phyloP scores from a whole-genome alignment of 2,329 filamentous ascomycete species.

The Fusarium bactridioides region DNA sequence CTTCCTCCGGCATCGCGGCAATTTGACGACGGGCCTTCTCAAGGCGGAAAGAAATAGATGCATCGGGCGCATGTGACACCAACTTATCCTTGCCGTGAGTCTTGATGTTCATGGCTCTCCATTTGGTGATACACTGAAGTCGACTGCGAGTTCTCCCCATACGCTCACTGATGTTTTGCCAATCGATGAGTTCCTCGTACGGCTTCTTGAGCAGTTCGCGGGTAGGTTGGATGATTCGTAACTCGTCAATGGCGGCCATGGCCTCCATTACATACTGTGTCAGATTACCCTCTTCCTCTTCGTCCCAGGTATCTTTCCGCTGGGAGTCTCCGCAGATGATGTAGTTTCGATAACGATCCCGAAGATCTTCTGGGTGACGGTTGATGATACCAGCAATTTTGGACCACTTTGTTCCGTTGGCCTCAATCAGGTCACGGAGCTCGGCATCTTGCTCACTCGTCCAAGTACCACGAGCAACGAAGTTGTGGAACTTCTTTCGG shows the following conservation, averaged over 20 bases:
- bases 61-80: constrained; percentile 44
- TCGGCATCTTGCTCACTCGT: constrained; percentile 49
- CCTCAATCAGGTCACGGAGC: constrained; percentile 46
- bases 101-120: constrained; percentile 58
- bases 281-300: constrained; percentile 66
- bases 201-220: constrained; percentile 47
- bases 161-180: constrained; percentile 68
- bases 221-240: constrained; percentile 46
- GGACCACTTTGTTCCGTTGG: constrained; percentile 63
- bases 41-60: constrained; percentile 51
- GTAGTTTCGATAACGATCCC: constrained; percentile 76
- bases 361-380: constrained; percentile 70
- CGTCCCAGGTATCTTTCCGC: constrained; percentile 65
- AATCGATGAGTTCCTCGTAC: constrained; percentile 67
- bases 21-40: constrained; percentile 55
- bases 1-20: constrained; percentile 51
- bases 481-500: constrained; percentile 72
- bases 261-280: constrained; percentile 61
- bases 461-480: constrained; percentile 60
- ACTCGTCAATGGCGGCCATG: constrained; percentile 56
- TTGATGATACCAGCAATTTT: constrained; percentile 68
- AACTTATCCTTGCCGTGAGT: constrained; percentile 46
- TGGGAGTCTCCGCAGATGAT: constrained; percentile 64
- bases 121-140: constrained; percentile 74
- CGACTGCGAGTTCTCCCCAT: constrained; percentile 70